phyloP scores from a whole-genome alignment of 305 asterid genomes.

The Fraxinus albicans region DNA sequence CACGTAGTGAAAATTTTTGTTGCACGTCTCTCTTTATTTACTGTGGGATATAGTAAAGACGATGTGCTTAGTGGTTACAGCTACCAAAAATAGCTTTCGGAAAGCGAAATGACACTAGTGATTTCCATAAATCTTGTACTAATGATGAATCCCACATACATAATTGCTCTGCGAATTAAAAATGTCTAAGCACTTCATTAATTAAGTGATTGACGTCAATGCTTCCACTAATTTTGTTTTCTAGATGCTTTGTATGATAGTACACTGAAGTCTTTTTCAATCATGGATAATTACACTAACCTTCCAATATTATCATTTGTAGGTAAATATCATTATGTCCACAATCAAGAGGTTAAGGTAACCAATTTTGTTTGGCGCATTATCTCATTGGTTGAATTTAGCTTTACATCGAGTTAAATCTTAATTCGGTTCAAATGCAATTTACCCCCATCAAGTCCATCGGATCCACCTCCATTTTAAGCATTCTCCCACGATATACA shows the following conservation, averaged over 20 bases:
- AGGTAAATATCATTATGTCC: not conserved
- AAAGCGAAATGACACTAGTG: not conserved
- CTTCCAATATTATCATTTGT: not conserved
- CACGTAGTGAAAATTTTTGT: not conserved
- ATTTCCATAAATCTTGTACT: not conserved
- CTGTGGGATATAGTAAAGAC: not conserved
- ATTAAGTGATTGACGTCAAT: slow-evolving; percentile 19
- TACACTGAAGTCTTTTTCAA: not conserved
- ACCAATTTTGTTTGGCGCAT: not conserved
- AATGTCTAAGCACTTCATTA: not conserved
- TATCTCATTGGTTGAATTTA: not conserved
- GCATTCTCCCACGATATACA: not conserved
- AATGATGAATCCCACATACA: slow-evolving; percentile 16
- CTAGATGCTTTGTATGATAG: not conserved
- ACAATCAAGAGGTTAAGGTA: not conserved
- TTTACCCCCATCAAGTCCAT: no score
- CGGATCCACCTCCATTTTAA: not conserved
- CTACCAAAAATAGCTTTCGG: not conserved
- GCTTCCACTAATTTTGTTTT: slow-evolving; percentile 9
- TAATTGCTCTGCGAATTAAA: not conserved
- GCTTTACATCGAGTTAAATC: not conserved
- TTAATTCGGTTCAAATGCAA: no score
- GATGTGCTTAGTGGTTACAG: not conserved
- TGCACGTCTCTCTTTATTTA: not conserved
- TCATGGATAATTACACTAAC: not conserved